Percentiles rank a stretch among this genome's conserved stretches.
phyloP scores from a whole-genome alignment of 345 rosid genomes.

The Balakata baccata region DNA sequence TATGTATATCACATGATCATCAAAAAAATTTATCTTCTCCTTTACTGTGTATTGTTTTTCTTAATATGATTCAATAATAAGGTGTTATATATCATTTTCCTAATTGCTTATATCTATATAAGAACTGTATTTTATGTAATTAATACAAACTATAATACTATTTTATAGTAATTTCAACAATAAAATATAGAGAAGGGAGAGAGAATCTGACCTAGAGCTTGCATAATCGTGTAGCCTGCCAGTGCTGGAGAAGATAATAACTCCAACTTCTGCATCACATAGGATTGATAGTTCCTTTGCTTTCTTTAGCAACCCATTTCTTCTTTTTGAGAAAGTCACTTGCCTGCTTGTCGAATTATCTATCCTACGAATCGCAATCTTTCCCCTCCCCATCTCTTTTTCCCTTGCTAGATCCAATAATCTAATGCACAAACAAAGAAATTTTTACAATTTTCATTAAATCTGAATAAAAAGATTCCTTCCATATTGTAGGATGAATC shows the following conservation, averaged over 20 bases:
- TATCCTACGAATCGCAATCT: slow-evolving; percentile 51
- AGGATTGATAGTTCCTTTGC: slow-evolving; percentile 52
- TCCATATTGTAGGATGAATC: background rate
- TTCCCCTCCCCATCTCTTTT: slow-evolving; percentile 55
- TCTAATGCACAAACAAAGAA: slow-evolving; percentile 12
- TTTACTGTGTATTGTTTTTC: too few species aligned
- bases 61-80: too few species aligned
- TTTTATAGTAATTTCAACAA: background rate
- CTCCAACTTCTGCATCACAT: slow-evolving; percentile 53
- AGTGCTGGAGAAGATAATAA: slow-evolving; percentile 50
- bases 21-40: too few species aligned
- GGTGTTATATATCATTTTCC: too few species aligned
- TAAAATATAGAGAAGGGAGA: background rate
- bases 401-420: slow-evolving; percentile 23
- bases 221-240: slow-evolving; percentile 51
- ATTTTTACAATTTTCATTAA: background rate
- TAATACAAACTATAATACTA: background rate
- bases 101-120: too few species aligned
- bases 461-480: background rate
- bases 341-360: slow-evolving; percentile 58
- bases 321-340: slow-evolving; percentile 53
- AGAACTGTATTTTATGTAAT: too few species aligned
- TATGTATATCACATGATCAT: too few species aligned
- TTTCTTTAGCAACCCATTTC: slow-evolving; percentile 49
- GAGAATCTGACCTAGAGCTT: slow-evolving; percentile 42